Percentiles rank a stretch among this genome's conserved stretches.
Conservation (phyloP, 805 yeast species). For the Candida railenensis region DNA sequence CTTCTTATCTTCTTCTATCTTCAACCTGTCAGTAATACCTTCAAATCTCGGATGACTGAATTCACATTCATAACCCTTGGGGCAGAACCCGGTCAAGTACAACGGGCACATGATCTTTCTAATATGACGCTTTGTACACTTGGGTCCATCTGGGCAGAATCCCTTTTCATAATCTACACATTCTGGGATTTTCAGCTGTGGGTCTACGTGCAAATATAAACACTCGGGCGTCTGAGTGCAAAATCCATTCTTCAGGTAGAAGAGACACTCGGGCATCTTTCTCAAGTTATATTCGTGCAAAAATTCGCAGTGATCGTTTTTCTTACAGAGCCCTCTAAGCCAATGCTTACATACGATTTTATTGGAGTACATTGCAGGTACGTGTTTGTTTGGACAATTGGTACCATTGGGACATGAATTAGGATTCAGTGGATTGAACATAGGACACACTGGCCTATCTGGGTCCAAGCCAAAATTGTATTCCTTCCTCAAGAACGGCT, state of each 20-base stretch:
- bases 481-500: conserved; percentile 77
- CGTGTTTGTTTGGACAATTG: conserved; percentile 86
- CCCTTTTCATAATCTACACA: conserved; percentile 84
- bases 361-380: conserved; percentile 47
- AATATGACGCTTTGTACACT: conserved; percentile 78
- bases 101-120: conserved; percentile 73
- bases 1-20: conserved; percentile 44
- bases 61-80: conserved; percentile 77
- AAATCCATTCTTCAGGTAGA: conserved; percentile 76
- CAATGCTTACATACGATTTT: conserved; percentile 95
- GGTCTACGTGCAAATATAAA: conserved; percentile 87
- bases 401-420: conserved; percentile 79
- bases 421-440: conserved; percentile 52
- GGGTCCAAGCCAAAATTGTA: conserved; percentile 83
- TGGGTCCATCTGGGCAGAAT: conserved; percentile 89
- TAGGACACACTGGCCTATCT: conserved; percentile 84
- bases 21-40: conserved; percentile 38
- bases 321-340: conserved; percentile 95
- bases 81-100: conserved; percentile 90
- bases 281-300: conserved; percentile 91
- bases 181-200: conserved; percentile 82
- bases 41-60: conserved; percentile 82
- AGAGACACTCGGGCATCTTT: conserved; percentile 95
- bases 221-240: conserved; percentile 96
- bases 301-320: conserved; percentile 94